Evolutionary conservation across 257 asterid species (phyloP).

Genomic region (Orobanche coerulescens): DNA sequence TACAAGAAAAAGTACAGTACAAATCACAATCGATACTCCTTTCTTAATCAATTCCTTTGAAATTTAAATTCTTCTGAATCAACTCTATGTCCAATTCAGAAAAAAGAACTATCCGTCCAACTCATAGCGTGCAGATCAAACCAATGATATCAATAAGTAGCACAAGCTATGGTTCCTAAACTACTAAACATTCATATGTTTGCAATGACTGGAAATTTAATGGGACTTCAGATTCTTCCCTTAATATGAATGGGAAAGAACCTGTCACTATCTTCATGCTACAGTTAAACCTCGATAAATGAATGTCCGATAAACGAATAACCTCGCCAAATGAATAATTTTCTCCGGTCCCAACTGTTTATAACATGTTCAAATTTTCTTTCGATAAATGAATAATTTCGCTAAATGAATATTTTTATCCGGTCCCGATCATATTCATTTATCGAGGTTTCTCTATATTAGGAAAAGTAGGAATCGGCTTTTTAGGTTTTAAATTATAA

Average conservation of each 20-base stretch:
- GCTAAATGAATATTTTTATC: too few species aligned
- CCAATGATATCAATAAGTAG: neutral
- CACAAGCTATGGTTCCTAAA: neutral
- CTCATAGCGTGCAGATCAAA: neutral
- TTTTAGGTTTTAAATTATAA: neutral
- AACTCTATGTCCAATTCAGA: neutral
- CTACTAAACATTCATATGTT: conserved; percentile 9
- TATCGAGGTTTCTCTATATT: too few species aligned
- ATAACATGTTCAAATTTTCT: too few species aligned
- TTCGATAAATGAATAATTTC: too few species aligned
- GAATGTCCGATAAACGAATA: too few species aligned
- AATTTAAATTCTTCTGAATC: neutral
- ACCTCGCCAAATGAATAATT: too few species aligned
- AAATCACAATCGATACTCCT: too few species aligned
- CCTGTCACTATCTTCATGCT: too few species aligned
- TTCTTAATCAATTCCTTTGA: neutral
- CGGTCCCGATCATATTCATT: too few species aligned
- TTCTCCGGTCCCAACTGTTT: too few species aligned
- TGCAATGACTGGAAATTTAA: neutral
- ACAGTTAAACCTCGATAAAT: too few species aligned
- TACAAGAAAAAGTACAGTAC: neutral
- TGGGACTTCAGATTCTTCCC: neutral
- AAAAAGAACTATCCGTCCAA: too few species aligned
- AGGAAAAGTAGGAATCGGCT: neutral
- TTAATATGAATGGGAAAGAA: neutral